Conservation (phyloP, 2,329 filamentous ascomycete species). For the Fusarium sp. region DNA sequence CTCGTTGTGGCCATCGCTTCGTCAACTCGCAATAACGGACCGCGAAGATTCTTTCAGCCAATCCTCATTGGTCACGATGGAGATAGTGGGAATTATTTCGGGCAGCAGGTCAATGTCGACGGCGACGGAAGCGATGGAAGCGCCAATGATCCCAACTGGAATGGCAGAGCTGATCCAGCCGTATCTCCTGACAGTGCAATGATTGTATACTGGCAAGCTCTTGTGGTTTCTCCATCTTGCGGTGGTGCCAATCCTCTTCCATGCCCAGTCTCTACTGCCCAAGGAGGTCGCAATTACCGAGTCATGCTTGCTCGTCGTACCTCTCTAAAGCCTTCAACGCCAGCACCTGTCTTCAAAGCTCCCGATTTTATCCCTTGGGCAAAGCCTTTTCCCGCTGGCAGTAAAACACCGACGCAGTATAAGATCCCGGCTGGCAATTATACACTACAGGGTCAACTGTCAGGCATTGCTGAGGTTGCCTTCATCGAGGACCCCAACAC, state of each 20-base stretch:
- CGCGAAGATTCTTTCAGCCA: conserved; percentile 60
- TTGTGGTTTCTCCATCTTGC: conserved; percentile 52
- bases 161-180: conserved; percentile 58
- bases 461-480: not conserved
- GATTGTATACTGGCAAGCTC: conserved; percentile 57
- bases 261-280: conserved; percentile 56
- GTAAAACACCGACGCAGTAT: not conserved
- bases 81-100: conserved; percentile 59
- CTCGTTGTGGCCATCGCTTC: conserved; percentile 50
- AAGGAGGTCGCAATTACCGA: conserved; percentile 54
- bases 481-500: not conserved
- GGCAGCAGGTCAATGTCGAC: conserved; percentile 57
- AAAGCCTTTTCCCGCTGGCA: not conserved
- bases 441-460: not conserved
- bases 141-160: conserved; percentile 62
- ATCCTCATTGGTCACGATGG: conserved; percentile 58
- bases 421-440: not conserved
- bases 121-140: conserved; percentile 51
- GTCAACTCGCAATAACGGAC: conserved; percentile 60
- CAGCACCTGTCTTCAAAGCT: conserved; percentile 20
- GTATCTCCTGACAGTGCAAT: conserved; percentile 57
- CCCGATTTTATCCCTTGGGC: conserved; percentile 9
- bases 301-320: conserved; percentile 57
- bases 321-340: conserved; percentile 46
- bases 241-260: conserved; percentile 57